Base-by-base conservation (phyloP, 2,329 filamentous ascomycete species). In the Karstenula rhodostoma region DNA sequence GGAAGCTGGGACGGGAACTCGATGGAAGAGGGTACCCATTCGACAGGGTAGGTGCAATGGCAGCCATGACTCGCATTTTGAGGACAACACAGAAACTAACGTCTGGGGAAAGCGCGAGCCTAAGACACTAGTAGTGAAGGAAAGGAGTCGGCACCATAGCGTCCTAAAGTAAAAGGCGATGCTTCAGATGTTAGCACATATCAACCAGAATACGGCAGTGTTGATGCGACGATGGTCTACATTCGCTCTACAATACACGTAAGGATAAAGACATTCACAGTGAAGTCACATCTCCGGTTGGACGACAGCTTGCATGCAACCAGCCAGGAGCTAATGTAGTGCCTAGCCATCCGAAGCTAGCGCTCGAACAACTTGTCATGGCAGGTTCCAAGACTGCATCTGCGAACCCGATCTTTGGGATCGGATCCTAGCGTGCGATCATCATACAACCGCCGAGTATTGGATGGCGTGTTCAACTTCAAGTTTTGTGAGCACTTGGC, bases 21-120 rank as follows among this genome's bases (percentile, higher is more conserved):
- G 12, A n/a, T n/a, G 4, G 13, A 17, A 23, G 35, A 25, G 50
- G 17, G 8, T 49, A 33, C 27, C 12, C 27, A n/a, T 43, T 10
- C 33, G 49, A 35, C 29, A 32, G 12, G 17, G 50, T 15, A 53
- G 35, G n/a, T 19, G 23, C 32, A 15, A 40, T 40, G 19, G 23
- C 33, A 22, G 50, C 35, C 33, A 17, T 40, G 50, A 43, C 35
- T 53, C 4, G 23, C 23, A 25, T 40, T 40, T 25, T 49, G 27
- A 19, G 22, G 27, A 9, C 25, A 32, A 29, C 27, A 17, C 47
- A 13, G 44, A 47, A 15, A n/a, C 13, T 23, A 47, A 29, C 10
- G 27, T 53, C 35, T 43, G 50, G 50, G 50, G 50, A 32, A 53
- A 53, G 50, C 50, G 35, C 50, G 35, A 49, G 29, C 50, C 33